These are phyloP conservation scores for Ceratobasidium papillatum DNA, from an alignment of 1,284 basidiomycete species.

Conservation along the genomic window DNA sequence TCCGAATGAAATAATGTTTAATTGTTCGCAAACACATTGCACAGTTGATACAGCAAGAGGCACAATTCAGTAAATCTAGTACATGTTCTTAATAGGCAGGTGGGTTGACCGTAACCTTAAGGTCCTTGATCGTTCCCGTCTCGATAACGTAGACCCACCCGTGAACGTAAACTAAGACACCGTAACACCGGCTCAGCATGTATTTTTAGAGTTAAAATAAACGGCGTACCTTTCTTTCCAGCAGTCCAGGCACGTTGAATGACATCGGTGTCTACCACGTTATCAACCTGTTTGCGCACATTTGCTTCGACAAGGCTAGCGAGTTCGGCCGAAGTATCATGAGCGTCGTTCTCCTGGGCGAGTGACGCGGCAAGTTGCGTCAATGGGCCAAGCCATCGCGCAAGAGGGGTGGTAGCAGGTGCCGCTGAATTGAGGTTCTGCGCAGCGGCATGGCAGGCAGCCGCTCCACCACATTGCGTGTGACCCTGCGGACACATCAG, in stretches of 20 bases:
- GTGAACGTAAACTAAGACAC: conserved; percentile 68
- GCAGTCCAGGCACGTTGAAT: conserved; percentile 77
- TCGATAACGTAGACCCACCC: conserved; percentile 86
- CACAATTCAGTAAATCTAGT: not conserved
- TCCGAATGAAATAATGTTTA: conserved; percentile 3
- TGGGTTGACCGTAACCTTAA: conserved; percentile 51
- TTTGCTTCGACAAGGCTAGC: conserved; percentile 75
- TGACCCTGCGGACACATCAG: conserved; percentile 84
- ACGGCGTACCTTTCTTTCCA: conserved; percentile 59
- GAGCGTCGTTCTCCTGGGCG: conserved; percentile 52
- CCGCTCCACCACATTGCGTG: conserved; percentile 80
- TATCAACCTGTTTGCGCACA: conserved; percentile 78
- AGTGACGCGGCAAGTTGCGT: conserved; percentile 61
- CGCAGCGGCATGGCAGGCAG: conserved; percentile 64
- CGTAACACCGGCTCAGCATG: conserved; percentile 41
- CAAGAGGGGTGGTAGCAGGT: conserved; percentile 61
- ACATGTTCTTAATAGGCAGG: conserved; percentile 15
- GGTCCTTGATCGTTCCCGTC: conserved; percentile 73
- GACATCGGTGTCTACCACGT: conserved; percentile 69
- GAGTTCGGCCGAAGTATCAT: conserved; percentile 50
- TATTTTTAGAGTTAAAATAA: not conserved
- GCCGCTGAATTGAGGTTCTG: conserved; percentile 36
- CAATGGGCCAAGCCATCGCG: conserved; percentile 78
- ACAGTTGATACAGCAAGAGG: not conserved
- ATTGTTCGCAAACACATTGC: not conserved